Base-by-base conservation (phyloP, 2,329 filamentous ascomycete genomes). In the Lachnellula arida region DNA sequence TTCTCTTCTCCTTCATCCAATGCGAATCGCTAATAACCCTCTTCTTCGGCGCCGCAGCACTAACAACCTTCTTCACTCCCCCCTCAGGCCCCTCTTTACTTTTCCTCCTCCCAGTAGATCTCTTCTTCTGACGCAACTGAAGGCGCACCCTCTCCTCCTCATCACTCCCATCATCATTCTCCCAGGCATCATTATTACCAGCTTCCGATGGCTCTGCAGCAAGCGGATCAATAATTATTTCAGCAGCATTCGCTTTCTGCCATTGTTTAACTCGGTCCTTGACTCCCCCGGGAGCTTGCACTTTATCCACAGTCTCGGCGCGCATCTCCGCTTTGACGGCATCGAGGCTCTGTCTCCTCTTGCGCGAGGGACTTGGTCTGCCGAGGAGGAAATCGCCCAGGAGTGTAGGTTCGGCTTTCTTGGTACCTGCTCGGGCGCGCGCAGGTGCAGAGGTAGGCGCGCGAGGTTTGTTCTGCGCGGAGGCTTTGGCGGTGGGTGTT, bases 1-100 rank as follows among this genome's bases (percentile, higher is more conserved):
- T 78, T 58, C 78, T 80, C 57, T 77, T 79, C 59, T 79, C 81
- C 70, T 59, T 63, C 73, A 84, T 84, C 89, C 93, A 97, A 73
- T 96, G 89, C 53, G 89, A 88, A 74, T 97, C 93, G 70, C 92
- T 97, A 59, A 97, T 84, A 53, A 97, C 90, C 60, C 92, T 84
- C 78, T 96, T 97, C 74, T 90, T 91, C 15, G 93, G 93, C 15
- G 64, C 58, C 15, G 91, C 91, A 2, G 59, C 61, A 54, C 62
- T 67, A 48, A 47, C 35, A 8, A 17, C 17, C 25, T 54, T 48
- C 37, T 55, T 64, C 25, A 56, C 57, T 32, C 61, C 49, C 22
- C 66, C 60, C 46, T 65, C 62, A 15, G 66, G 58, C 35, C 64
- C 66, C 49, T 72, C 70, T 56, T 70, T 72, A 25, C 48, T 56